phyloP scores from a whole-genome alignment of 164 flowering plant genomes.

The Vitis rupestris region DNA sequence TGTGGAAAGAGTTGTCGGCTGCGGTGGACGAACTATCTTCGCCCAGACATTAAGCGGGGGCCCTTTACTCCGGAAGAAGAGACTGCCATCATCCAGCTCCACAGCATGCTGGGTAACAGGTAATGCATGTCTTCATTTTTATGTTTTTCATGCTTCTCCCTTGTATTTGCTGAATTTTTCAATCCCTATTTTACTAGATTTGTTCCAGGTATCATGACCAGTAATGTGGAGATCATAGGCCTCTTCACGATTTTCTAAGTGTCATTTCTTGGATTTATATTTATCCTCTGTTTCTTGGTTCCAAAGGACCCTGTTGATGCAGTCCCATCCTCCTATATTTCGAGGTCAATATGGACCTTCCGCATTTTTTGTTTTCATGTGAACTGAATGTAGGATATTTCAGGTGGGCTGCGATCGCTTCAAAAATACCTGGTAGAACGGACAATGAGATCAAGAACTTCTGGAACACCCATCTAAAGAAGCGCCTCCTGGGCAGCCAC shows the following conservation, averaged over 20 bases:
- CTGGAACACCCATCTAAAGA: conserved; percentile 52
- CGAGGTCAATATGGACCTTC: too few relatives aligned
- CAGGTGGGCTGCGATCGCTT: conserved; percentile 51
- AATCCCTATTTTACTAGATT: not conserved
- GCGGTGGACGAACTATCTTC: conserved; percentile 49
- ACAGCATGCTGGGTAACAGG: conserved; percentile 44
- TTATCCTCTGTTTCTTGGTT: too few relatives aligned
- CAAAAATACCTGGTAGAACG: conserved; percentile 46
- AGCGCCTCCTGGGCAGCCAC: conserved; percentile 19
- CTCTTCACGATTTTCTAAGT: too few relatives aligned
- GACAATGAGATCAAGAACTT: conserved; percentile 53
- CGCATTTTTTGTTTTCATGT: too few relatives aligned
- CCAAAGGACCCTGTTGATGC: too few relatives aligned
- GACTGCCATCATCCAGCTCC: conserved; percentile 28
- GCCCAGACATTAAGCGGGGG: conserved; percentile 46
- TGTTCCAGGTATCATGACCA: too few relatives aligned
- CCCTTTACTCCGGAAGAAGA: conserved; percentile 42
- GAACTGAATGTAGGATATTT: too few relatives aligned
- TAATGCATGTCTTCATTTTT: conserved; percentile 3
- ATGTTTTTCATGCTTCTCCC: not conserved
- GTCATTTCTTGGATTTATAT: too few relatives aligned
- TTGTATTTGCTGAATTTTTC: not conserved
- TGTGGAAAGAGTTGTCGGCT: conserved; percentile 56
- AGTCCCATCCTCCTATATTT: too few relatives aligned
- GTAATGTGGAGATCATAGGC: too few relatives aligned